Conservation (phyloP, 352 stramenopile genomes). For the Thalassiosira mediterranea region DNA sequence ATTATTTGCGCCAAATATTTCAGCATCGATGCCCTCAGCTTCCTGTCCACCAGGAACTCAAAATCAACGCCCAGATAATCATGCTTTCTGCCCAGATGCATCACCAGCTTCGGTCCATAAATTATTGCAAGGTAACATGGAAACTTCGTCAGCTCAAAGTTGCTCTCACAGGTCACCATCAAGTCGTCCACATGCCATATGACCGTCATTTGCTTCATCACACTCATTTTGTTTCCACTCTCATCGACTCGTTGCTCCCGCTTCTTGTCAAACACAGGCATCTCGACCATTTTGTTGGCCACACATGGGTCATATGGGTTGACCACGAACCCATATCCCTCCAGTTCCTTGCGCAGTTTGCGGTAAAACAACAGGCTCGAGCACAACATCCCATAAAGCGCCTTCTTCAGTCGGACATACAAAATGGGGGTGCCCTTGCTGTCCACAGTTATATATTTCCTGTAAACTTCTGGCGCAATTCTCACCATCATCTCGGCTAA, state of each 20-base stretch:
- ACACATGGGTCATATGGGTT: constrained; percentile 53
- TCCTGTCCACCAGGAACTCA: constrained; percentile 3
- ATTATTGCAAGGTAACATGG: constrained; percentile 25
- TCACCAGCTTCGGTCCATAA: constrained; percentile 43
- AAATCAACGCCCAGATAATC: constrained; percentile 65
- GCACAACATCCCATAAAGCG: background rate
- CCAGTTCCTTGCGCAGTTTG: background rate
- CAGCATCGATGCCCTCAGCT: constrained; percentile 39
- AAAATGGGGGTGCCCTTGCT: background rate
- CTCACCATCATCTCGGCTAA: constrained; percentile 28
- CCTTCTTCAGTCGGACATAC: constrained; percentile 9
- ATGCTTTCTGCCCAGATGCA: constrained; percentile 28
- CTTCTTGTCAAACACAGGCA: no score
- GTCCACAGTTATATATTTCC: constrained; percentile 1
- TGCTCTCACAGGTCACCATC: constrained; percentile 45
- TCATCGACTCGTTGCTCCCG: no score
- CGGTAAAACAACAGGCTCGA: constrained; percentile 4
- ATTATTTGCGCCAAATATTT: constrained; percentile 32
- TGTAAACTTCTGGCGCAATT: constrained; percentile 20
- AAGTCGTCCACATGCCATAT: constrained; percentile 75
- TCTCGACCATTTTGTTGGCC: constrained; percentile 22
- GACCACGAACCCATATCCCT: background rate
- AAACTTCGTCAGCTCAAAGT: constrained; percentile 29
- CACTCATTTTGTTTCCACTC: background rate
- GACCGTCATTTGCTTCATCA: constrained; percentile 30